Evolutionary conservation across 805 yeast species (phyloP).

Genomic region (Cyberlindnera suaveolens): DNA sequence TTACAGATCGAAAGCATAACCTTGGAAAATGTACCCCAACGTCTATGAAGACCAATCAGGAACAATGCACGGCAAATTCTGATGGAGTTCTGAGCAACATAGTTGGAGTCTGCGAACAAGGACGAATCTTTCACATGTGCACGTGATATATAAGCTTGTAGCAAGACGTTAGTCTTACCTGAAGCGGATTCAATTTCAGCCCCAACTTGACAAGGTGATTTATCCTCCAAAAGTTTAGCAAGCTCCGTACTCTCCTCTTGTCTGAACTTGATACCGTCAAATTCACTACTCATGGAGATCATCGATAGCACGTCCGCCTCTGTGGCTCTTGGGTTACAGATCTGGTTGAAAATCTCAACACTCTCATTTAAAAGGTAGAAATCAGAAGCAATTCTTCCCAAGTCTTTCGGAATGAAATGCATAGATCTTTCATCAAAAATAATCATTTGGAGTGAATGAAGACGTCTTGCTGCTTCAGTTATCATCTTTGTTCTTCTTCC

Average conservation of each 20-base stretch:
- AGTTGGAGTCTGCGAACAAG: constrained; percentile 76
- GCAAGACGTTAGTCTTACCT: constrained; percentile 79
- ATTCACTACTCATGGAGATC: constrained; percentile 89
- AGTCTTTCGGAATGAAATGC: constrained; percentile 75
- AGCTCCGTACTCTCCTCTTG: constrained; percentile 83
- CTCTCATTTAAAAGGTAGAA: constrained; percentile 81
- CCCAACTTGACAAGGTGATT: constrained; percentile 76
- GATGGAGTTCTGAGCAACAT: constrained; percentile 92
- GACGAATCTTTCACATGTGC: constrained; percentile 73
- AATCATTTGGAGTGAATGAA: constrained; percentile 90
- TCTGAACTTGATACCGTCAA: constrained; percentile 82
- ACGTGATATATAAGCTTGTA: constrained; percentile 84
- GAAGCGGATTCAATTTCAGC: constrained; percentile 69
- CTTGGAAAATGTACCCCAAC: constrained; percentile 84
- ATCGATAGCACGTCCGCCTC: constrained; percentile 89
- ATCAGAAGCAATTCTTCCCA: constrained; percentile 93
- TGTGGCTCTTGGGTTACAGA: constrained; percentile 77
- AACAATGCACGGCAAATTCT: constrained; percentile 91
- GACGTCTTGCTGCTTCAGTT: constrained; percentile 67
- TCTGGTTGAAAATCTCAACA: constrained; percentile 82
- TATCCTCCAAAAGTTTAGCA: constrained; percentile 47
- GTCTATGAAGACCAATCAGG: constrained; percentile 75
- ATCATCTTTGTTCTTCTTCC: constrained; percentile 73
- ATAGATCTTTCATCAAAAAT: constrained; percentile 82
- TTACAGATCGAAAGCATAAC: constrained; percentile 78